Base-by-base conservation (phyloP, 1,284 basidiomycete species). In the Cutaneotrichosporon dermatis region DNA sequence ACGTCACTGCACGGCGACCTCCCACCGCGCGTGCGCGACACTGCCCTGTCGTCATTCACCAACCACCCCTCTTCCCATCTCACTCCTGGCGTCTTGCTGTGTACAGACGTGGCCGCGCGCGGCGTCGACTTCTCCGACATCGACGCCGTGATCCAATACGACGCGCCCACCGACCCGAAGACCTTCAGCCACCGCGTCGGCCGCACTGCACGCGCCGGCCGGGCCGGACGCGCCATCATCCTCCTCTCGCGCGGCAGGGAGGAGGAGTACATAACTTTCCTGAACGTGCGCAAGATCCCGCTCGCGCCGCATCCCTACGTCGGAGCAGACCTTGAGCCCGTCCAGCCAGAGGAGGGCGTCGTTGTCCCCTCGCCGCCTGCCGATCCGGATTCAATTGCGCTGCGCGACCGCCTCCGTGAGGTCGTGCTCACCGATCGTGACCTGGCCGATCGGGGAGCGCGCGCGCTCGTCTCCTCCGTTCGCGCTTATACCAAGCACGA, bases 401-500 rank as follows among this genome's bases (percentile, higher is more conserved):
- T 79, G 16, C 52, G 71, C 51, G 52, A 62, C 7, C 41, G 66
- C 5, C 69, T 89, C 48, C 84, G 88, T 41, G 74, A 80, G 53
- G 79, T 82, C 8, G 77, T 88, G 4, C 69, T 85, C 50, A 83
- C 80, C 41, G 93, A 94, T 75, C 83, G 89, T 58, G 84, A 85
- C 45, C 77, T 89, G 46, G 82, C 88, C 68, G 90, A 93, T 75
- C 88, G 88, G 81, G 89, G 86, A 25, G 83, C 84, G 8, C 93
- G 92, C 76, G 90, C 92, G 0, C 96, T 91, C 72, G 96, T 99
- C 2, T 96, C 92, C 0, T 92, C 92, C 66, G 84, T 94, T 10
- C 85, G 87, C 3, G 91, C 95, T 2, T 99, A 99, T 76, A 90
- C 89, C 2, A 98, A 98, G 76, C 95, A 99, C 69, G 95, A 99